Evolutionary conservation across 2,329 filamentous ascomycete species (phyloP).

Genomic region (Fusarium albosuccineum): DNA sequence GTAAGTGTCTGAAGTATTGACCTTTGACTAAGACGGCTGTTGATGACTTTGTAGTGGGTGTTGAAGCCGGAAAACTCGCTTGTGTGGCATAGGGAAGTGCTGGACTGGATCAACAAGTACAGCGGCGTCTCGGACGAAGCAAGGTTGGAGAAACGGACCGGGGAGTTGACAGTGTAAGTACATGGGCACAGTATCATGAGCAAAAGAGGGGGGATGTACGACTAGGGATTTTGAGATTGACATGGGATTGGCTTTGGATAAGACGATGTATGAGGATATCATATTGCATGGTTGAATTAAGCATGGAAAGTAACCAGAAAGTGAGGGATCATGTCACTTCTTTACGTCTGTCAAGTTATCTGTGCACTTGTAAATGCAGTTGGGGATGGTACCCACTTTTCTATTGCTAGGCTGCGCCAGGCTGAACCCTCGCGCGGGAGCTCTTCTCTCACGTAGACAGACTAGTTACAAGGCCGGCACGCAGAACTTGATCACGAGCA

Average conservation of each 20-base stretch:
- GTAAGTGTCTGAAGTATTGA: constrained; percentile 45
- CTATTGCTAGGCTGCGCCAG: constrained; percentile 18
- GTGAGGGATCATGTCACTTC: too few species aligned
- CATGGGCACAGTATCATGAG: neutral
- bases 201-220: constrained; percentile 1
- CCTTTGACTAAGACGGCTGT: neutral
- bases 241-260: too few species aligned
- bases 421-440: constrained; percentile 16
- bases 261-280: too few species aligned
- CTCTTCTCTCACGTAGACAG: constrained; percentile 32
- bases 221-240: neutral
- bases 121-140: constrained; percentile 57
- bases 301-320: too few species aligned
- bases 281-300: too few species aligned
- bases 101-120: constrained; percentile 81
- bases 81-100: constrained; percentile 88
- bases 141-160: constrained; percentile 36
- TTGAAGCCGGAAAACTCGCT: constrained; percentile 91
- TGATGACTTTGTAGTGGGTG: constrained; percentile 71
- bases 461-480: constrained; percentile 12
- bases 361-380: too few species aligned
- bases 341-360: too few species aligned
- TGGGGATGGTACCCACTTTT: constrained; percentile 21
- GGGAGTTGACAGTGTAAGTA: constrained; percentile 26
- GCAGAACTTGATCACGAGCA: constrained; percentile 22